phyloP scores from a whole-genome alignment of 176 grass and related monocot species.

The Cenchrus purpureus region DNA sequence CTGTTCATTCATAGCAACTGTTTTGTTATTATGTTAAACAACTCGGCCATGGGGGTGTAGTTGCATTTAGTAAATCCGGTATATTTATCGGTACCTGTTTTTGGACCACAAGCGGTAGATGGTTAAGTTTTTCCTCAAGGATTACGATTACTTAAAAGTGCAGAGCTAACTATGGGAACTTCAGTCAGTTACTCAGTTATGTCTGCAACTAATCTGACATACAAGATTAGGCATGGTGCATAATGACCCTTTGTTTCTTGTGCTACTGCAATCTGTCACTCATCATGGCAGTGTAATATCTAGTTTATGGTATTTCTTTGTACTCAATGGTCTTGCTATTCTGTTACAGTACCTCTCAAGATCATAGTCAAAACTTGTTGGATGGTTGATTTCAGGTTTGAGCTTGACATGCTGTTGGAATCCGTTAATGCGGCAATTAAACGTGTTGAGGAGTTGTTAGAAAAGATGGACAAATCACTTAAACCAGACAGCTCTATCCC shows the following conservation, averaged over 20 bases:
- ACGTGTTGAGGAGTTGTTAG: slow-evolving; percentile 89
- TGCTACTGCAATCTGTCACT: slow-evolving; percentile 21
- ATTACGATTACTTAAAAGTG: neutral
- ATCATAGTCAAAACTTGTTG: slow-evolving; percentile 37
- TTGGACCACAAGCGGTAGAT: slow-evolving; percentile 1
- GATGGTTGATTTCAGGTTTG: slow-evolving; percentile 66
- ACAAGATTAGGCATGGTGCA: neutral
- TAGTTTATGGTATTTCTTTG: neutral
- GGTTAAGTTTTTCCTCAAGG: neutral
- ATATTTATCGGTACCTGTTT: neutral
- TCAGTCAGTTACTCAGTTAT: neutral
- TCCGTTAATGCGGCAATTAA: slow-evolving; percentile 92
- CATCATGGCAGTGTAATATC: slow-evolving; percentile 16
- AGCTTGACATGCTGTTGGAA: slow-evolving; percentile 97
- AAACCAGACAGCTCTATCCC: slow-evolving; percentile 80
- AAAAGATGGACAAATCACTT: slow-evolving; percentile 92
- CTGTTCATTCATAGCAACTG: neutral
- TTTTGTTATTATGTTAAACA: neutral
- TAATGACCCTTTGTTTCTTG: slow-evolving; percentile 25
- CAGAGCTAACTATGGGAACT: neutral
- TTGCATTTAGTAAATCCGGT: neutral
- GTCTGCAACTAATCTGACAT: neutral
- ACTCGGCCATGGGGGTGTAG: neutral
- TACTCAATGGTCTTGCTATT: neutral
- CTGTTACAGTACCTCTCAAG: neutral